Conservation (phyloP, 2,329 filamentous ascomycete species). For the Pseudocercospora eumusae region DNA sequence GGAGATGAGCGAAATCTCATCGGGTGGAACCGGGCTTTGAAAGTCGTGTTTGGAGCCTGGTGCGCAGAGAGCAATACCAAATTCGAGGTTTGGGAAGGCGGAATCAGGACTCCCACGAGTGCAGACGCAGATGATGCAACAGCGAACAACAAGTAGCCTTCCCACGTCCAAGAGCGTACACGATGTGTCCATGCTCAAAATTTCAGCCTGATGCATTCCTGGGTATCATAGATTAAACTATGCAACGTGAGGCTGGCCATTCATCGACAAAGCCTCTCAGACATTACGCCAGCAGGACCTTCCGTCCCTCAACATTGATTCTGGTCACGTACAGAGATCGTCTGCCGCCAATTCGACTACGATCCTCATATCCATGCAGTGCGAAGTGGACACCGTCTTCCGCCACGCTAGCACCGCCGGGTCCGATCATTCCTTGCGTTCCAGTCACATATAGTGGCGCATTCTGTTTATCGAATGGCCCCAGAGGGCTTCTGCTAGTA, state of each 20-base stretch:
- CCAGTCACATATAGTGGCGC: conserved; percentile 23
- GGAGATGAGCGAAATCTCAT: conserved; percentile 51
- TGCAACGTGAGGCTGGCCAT: background rate
- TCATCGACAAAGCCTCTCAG: background rate
- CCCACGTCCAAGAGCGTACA: background rate
- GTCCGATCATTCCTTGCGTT: conserved; percentile 33
- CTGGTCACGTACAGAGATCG: conserved; percentile 23
- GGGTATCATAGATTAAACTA: background rate
- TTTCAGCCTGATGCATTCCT: background rate
- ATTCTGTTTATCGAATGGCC: conserved; percentile 19
- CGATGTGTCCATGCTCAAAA: background rate
- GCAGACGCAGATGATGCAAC: background rate
- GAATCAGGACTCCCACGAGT: conserved; percentile 40
- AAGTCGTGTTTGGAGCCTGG: conserved; percentile 87
- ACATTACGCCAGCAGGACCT: conserved; percentile 1
- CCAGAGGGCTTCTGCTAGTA: conserved; percentile 16
- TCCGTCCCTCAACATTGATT: conserved; percentile 7
- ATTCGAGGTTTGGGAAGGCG: conserved; percentile 74
- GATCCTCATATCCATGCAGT: conserved; percentile 23
- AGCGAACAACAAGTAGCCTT: background rate
- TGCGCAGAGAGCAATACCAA: conserved; percentile 61
- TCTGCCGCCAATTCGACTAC: conserved; percentile 13
- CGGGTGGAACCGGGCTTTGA: conserved; percentile 74
- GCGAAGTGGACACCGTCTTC: conserved; percentile 20
- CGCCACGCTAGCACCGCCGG: conserved; percentile 21